phyloP scores from a whole-genome alignment of 2,329 filamentous ascomycete species.

The Calonectria hawksworthii region DNA sequence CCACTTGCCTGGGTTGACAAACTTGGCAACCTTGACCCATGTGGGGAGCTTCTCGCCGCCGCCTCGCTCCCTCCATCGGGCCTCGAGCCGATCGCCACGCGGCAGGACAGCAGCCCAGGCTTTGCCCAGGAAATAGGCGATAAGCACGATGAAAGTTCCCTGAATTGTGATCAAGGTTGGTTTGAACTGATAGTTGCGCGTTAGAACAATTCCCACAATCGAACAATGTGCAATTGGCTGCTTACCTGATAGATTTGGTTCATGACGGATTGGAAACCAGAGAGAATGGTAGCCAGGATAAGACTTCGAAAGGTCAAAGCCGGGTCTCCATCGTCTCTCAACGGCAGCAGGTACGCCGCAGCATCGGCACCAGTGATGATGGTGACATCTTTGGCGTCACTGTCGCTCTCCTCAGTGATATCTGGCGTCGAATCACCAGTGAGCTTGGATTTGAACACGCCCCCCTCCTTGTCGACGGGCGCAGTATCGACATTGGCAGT shows the following conservation, averaged over 20 bases:
- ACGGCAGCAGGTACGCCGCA: slow-evolving; percentile 60
- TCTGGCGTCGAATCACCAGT: slow-evolving; percentile 10
- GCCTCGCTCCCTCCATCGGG: slow-evolving; percentile 59
- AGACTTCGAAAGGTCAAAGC: slow-evolving; percentile 68
- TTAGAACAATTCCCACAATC: slow-evolving; percentile 13
- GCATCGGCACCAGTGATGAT: slow-evolving; percentile 68
- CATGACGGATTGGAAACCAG: slow-evolving; percentile 69
- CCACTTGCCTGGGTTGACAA: slow-evolving; percentile 67
- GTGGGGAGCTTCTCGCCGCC: slow-evolving; percentile 57
- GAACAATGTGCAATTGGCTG: no score
- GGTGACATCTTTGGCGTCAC: slow-evolving; percentile 57
- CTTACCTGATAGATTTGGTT: slow-evolving; percentile 67
- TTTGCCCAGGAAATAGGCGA: slow-evolving; percentile 69
- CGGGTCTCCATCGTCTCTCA: slow-evolving; percentile 67
- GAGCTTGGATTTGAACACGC: background rate
- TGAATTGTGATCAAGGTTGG: slow-evolving; percentile 62
- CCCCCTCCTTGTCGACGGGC: background rate
- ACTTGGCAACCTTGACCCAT: slow-evolving; percentile 56
- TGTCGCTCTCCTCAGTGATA: slow-evolving; percentile 49
- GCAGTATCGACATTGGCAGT: slow-evolving; percentile 9
- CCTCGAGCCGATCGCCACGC: slow-evolving; percentile 64
- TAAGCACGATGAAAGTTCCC: slow-evolving; percentile 70
- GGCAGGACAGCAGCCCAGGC: slow-evolving; percentile 55
- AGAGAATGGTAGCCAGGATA: slow-evolving; percentile 62
- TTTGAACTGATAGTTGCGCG: slow-evolving; percentile 61